Percentiles rank a stretch among this genome's conserved stretches.
Evolutionary conservation across 352 stramenopile species (phyloP).

Genomic region (Saprolegnia diclina): DNA sequence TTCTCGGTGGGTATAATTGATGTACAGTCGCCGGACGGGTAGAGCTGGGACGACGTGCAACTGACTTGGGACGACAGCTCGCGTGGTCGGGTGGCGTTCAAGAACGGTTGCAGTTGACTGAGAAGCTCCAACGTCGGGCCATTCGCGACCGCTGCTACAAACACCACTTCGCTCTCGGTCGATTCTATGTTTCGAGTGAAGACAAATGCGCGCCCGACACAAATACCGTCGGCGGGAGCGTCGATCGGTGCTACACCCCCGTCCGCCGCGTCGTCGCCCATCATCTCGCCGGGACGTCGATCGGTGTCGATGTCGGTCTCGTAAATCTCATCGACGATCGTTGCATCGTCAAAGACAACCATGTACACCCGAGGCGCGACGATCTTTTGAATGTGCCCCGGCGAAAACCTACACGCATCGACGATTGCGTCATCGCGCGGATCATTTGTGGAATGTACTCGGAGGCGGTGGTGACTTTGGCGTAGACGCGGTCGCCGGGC

Average conservation of each 20-base stretch:
- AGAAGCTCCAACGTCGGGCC: background rate
- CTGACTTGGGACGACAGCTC: background rate
- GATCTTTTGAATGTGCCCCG: constrained; percentile 10
- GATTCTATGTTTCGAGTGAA: too few species aligned
- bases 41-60: background rate
- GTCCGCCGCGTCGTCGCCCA: background rate
- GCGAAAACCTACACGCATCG: background rate
- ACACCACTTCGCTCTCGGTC: too few species aligned
- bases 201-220: too few species aligned
- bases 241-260: background rate
- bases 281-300: background rate
- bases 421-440: background rate
- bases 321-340: background rate
- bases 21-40: background rate
- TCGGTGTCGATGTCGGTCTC: constrained; percentile 9
- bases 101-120: background rate
- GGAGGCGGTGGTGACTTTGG: background rate
- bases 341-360: constrained; percentile 3
- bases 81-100: background rate
- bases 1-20: too few species aligned
- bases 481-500: background rate
- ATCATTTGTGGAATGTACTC: background rate
- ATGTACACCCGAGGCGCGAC: background rate
- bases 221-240: background rate
- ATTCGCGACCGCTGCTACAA: background rate